phyloP scores from a whole-genome alignment of 805 yeast genomes.

The Jamesozyma spencerorum region DNA sequence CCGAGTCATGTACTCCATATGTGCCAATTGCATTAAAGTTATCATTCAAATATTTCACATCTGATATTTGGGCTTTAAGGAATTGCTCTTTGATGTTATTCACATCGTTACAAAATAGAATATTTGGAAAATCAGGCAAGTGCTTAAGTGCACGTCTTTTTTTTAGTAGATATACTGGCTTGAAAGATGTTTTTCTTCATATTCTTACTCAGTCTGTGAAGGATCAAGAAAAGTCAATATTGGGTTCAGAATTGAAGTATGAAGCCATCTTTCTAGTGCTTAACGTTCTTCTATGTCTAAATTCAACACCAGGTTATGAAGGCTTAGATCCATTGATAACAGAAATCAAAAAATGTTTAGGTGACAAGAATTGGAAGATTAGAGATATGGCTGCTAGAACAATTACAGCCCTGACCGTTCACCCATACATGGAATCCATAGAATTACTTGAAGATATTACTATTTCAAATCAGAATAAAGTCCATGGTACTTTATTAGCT shows the following conservation, averaged over 20 bases:
- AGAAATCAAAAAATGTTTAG: conserved; percentile 40
- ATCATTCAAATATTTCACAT: conserved; percentile 53
- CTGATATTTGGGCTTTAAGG: conserved; percentile 73
- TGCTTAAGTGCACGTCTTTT: conserved; percentile 53
- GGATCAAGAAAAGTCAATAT: background rate
- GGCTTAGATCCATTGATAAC: conserved; percentile 46
- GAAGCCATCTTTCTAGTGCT: conserved; percentile 70
- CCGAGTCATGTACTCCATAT: conserved; percentile 41
- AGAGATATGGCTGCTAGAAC: conserved; percentile 81
- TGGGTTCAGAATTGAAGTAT: conserved; percentile 5
- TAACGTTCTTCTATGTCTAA: conserved; percentile 60
- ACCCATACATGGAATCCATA: conserved; percentile 25
- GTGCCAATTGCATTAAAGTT: conserved; percentile 51
- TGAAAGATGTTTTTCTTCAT: conserved; percentile 41
- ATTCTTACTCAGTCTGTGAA: conserved; percentile 31
- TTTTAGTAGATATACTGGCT: conserved; percentile 52
- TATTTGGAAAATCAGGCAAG: conserved; percentile 55
- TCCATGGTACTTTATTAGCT: conserved; percentile 56
- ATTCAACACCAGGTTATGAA: conserved; percentile 46
- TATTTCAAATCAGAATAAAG: conserved; percentile 32
- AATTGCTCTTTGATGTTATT: conserved; percentile 92
- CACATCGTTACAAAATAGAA: conserved; percentile 68
- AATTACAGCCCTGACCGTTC: conserved; percentile 41
- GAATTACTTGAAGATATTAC: conserved; percentile 21
- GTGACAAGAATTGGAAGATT: conserved; percentile 63